Evolutionary conservation across 768 basidiomycete genomes (phyloP).

Genomic region (Hebeloma cylindrosporum): DNA sequence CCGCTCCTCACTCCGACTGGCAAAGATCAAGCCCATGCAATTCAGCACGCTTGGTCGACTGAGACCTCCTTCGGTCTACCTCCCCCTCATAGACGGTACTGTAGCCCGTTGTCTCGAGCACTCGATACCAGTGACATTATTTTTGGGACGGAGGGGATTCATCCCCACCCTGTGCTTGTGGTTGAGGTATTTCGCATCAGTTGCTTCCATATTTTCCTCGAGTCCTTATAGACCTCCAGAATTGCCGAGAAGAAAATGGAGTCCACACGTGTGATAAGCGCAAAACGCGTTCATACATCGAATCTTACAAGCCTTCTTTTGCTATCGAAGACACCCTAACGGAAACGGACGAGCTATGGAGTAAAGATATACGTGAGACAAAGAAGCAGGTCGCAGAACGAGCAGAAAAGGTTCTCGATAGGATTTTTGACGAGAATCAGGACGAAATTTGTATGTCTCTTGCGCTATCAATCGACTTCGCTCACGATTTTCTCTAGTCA

Average conservation of each 20-base stretch:
- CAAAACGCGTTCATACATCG: slow-evolving; percentile 48
- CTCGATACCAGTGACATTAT: slow-evolving; percentile 54
- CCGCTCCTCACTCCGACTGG: slow-evolving; percentile 62
- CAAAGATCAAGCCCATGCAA: slow-evolving; percentile 50
- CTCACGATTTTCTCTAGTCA: slow-evolving; percentile 37
- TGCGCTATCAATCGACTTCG: neutral
- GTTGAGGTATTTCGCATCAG: slow-evolving; percentile 66
- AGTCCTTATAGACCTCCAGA: slow-evolving; percentile 36
- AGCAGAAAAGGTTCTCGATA: slow-evolving; percentile 52
- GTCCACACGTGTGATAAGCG: slow-evolving; percentile 74
- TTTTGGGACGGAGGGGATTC: slow-evolving; percentile 41
- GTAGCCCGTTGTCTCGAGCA: slow-evolving; percentile 65
- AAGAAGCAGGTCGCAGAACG: slow-evolving; percentile 44
- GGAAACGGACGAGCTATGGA: slow-evolving; percentile 67
- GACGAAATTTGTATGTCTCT: slow-evolving; percentile 45
- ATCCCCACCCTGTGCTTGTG: slow-evolving; percentile 38
- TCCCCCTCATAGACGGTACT: slow-evolving; percentile 55
- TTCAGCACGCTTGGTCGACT: slow-evolving; percentile 44
- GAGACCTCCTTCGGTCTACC: slow-evolving; percentile 48
- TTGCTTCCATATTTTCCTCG: neutral
- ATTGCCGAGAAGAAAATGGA: slow-evolving; percentile 65
- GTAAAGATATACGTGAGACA: slow-evolving; percentile 53
- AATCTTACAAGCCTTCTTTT: slow-evolving; percentile 48
- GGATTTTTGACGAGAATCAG: slow-evolving; percentile 47
- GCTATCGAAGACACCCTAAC: slow-evolving; percentile 55